phyloP scores from a whole-genome alignment of 371 early-diverging fungal genomes.

The Mucor indicus region DNA sequence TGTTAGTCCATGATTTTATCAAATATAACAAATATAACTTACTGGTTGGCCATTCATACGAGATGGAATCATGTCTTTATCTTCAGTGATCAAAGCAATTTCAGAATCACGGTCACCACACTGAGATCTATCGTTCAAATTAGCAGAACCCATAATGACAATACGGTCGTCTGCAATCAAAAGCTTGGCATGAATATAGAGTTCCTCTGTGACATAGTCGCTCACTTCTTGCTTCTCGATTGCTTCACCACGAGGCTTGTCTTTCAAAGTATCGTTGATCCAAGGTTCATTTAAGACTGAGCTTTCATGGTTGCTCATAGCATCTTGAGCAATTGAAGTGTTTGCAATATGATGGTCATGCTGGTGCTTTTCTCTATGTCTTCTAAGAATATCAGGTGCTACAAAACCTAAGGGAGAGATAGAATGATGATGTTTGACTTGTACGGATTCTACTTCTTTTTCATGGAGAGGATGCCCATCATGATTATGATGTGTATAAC shows the following conservation, averaged over 20 bases:
- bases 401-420: constrained; percentile 20
- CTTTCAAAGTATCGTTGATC: constrained; percentile 14
- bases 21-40: constrained; percentile 9
- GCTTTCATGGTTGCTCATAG: constrained; percentile 22
- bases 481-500: constrained; percentile 19
- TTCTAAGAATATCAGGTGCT: constrained; percentile 17
- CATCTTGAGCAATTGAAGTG: constrained; percentile 20
- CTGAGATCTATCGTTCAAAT: constrained; percentile 90
- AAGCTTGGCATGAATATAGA: constrained; percentile 91
- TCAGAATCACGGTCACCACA: constrained; percentile 90
- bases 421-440: constrained; percentile 3
- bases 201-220: constrained; percentile 75
- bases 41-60: constrained; percentile 73
- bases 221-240: constrained; percentile 29
- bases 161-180: constrained; percentile 86
- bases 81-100: constrained; percentile 80
- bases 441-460: constrained; percentile 14
- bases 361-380: constrained; percentile 11
- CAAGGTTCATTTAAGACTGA: constrained; percentile 20
- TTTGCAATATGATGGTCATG: constrained; percentile 12
- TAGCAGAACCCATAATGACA: constrained; percentile 88
- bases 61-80: constrained; percentile 64
- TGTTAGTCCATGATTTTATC: neutral
- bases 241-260: constrained; percentile 11
- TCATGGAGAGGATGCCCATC: constrained; percentile 1